phyloP scores from a whole-genome alignment of 2,329 filamentous ascomycete species.

The Aureobasidium sp. region DNA sequence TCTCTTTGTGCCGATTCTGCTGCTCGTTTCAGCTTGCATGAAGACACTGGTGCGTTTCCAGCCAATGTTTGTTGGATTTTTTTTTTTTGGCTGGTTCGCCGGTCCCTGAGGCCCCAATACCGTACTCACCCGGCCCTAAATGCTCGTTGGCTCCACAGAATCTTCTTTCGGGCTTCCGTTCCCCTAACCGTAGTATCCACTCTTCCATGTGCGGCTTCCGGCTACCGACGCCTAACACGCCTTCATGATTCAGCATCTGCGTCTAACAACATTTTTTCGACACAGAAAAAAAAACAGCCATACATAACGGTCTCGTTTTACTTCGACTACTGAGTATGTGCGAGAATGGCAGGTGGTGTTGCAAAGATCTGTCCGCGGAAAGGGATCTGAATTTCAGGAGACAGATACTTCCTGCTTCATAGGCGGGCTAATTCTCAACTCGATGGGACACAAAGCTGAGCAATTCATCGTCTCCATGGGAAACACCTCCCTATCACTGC shows the following conservation, averaged over 20 bases:
- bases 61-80: neutral
- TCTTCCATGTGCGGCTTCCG: neutral
- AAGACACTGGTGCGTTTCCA: neutral
- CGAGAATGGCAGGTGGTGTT: too few relatives aligned
- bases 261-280: neutral
- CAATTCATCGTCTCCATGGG: constrained; percentile 2
- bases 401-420: neutral
- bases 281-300: neutral
- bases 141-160: too few relatives aligned
- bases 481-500: neutral
- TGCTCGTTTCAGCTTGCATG: neutral
- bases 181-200: neutral
- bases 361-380: too few relatives aligned
- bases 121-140: neutral
- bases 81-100: neutral
- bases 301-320: neutral
- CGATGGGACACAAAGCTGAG: neutral
- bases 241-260: neutral
- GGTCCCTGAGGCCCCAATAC: neutral
- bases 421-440: neutral
- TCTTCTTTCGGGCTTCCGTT: constrained; percentile 4
- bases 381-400: too few relatives aligned
- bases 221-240: neutral
- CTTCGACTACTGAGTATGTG: too few relatives aligned
- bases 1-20: neutral